Percentiles rank a stretch among this genome's conserved stretches.
Conservation (phyloP, 2,329 filamentous ascomycete genomes). For the Hirsutella rhossiliensis region DNA sequence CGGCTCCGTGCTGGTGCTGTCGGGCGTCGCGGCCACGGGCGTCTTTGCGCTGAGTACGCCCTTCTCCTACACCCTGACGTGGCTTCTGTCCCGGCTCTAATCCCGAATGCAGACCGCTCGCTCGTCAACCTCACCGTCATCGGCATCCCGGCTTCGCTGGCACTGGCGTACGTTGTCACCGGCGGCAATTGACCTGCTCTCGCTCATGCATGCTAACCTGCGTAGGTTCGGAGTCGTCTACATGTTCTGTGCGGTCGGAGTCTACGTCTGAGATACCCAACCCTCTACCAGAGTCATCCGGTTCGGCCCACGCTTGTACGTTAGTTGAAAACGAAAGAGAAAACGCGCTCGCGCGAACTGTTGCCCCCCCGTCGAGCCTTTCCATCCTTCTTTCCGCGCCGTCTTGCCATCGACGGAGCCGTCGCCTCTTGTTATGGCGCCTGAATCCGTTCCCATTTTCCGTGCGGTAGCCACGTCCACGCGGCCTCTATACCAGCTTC, state of each 20-base stretch:
- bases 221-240: conserved; percentile 86
- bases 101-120: conserved; percentile 63
- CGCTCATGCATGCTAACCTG: conserved; percentile 7
- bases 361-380: conserved; percentile 6
- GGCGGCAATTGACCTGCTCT: conserved; percentile 3
- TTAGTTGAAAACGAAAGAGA: conserved; percentile 23
- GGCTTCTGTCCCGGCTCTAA: not conserved
- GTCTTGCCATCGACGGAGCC: not conserved
- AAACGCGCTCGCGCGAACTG: conserved; percentile 15
- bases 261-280: conserved; percentile 73
- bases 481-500: conserved; percentile 56
- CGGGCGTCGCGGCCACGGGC: conserved; percentile 61
- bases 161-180: conserved; percentile 62
- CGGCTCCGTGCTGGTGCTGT: conserved; percentile 61
- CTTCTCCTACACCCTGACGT: not conserved
- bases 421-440: conserved; percentile 13
- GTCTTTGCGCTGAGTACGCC: conserved; percentile 75
- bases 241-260: conserved; percentile 97
- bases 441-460: conserved; percentile 43
- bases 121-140: conserved; percentile 63
- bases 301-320: conserved; percentile 19
- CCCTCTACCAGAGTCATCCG: conserved; percentile 10
- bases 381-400: conserved; percentile 2
- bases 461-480: conserved; percentile 68
- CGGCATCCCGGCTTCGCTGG: conserved; percentile 76